A percentile compares a stretch with the other conserved stretches of the same genome.
These are phyloP conservation scores for Chlorella variabilis DNA, from an alignment of 163 green algal genomes.

Conservation along the genomic window DNA sequence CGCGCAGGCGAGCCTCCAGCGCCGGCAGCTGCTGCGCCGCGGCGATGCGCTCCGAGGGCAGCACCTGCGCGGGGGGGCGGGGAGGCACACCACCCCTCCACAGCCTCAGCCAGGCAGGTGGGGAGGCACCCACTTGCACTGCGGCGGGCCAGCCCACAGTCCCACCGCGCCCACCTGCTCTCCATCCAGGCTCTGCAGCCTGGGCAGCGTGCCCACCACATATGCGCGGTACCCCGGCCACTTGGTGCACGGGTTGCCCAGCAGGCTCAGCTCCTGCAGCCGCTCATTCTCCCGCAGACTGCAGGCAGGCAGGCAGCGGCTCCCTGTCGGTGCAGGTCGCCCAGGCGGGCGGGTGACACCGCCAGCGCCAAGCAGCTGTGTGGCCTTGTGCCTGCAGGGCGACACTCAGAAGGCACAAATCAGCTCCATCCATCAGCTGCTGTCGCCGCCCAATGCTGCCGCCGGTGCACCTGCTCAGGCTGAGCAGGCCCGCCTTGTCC, in stretches of 20 bases:
- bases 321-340: too few relatives aligned
- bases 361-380: too few relatives aligned
- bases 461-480: constrained; percentile 53
- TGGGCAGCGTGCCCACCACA: constrained; percentile 79
- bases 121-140: too few relatives aligned
- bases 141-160: too few relatives aligned
- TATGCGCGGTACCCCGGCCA: constrained; percentile 84
- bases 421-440: too few relatives aligned
- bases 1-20: constrained; percentile 56
- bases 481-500: constrained; percentile 56
- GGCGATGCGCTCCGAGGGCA: constrained; percentile 76
- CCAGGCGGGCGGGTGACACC: too few relatives aligned
- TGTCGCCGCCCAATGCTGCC: too few relatives aligned
- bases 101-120: too few relatives aligned
- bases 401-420: too few relatives aligned
- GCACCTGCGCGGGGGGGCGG: constrained; percentile 69
- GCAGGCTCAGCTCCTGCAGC: constrained; percentile 82
- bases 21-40: constrained; percentile 65
- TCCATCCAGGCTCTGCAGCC: constrained; percentile 65
- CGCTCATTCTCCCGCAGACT: constrained; percentile 68
- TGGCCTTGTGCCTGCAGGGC: too few relatives aligned
- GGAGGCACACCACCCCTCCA: too few relatives aligned
- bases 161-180: constrained; percentile 23
- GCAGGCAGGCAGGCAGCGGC: too few relatives aligned
- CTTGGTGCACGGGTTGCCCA: constrained; percentile 90